A percentile compares a stretch with the other conserved stretches of the same genome.
These are phyloP conservation scores for Paratrimastix pyriformis DNA, from an alignment of 78 protist species.

Conservation along the genomic window DNA sequence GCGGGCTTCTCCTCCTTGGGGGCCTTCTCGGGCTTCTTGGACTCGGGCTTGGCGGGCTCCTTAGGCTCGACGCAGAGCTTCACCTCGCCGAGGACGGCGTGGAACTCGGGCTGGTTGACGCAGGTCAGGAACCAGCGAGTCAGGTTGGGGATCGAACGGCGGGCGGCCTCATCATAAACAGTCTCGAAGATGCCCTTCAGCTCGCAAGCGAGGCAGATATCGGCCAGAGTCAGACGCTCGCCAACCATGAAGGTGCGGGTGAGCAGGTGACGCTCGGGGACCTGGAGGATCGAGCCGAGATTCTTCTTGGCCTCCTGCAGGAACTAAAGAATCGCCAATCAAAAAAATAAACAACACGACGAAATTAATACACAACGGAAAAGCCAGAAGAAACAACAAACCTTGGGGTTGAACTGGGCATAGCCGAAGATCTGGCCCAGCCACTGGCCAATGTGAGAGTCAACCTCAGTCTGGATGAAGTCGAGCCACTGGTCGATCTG, in stretches of 20 bases:
- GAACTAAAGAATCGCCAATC: no score
- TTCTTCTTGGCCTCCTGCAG: conserved; percentile 40
- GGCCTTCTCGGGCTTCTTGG: conserved; percentile 6
- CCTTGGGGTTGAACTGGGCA: no score
- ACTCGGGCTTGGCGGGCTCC: background rate
- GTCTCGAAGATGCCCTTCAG: conserved; percentile 40
- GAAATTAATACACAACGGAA: no score
- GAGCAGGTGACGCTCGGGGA: conserved; percentile 32
- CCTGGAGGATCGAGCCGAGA: conserved; percentile 24
- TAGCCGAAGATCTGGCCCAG: no score
- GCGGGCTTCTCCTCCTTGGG: background rate
- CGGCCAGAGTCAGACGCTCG: conserved; percentile 60
- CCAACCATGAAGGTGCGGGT: conserved; percentile 58
- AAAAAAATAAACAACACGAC: no score
- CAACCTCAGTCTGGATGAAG: conserved; percentile 39
- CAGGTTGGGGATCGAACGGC: background rate
- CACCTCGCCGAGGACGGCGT: conserved; percentile 6
- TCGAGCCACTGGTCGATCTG: conserved; percentile 49
- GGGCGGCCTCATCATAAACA: conserved; percentile 8
- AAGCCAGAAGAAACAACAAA: no score
- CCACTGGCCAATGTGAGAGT: conserved; percentile 17
- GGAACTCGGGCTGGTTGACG: conserved; percentile 2
- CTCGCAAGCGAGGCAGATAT: conserved; percentile 48
- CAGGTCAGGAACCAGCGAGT: conserved; percentile 7
- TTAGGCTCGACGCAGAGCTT: no score